Evolutionary conservation across 176 grass and related monocot species (phyloP).

Genomic region (Elymus sibiricus): DNA sequence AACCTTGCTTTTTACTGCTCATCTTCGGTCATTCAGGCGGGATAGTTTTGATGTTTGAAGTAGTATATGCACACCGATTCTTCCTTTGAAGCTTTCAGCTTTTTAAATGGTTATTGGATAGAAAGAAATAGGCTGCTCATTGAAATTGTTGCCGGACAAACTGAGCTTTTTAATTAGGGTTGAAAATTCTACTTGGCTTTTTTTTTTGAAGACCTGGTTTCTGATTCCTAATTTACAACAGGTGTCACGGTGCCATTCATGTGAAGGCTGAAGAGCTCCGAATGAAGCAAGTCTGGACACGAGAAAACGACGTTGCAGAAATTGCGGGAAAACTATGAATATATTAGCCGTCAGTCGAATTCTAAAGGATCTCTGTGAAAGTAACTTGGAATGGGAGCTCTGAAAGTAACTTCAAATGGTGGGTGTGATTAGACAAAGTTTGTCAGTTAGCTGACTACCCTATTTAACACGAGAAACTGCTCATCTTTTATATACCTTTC

Average conservation of each 20-base stretch:
- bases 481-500: not conserved
- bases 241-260: not conserved
- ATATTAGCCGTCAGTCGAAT: constrained; percentile 35
- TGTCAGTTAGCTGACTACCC: constrained; percentile 15
- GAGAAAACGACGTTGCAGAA: constrained; percentile 24
- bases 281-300: constrained; percentile 20
- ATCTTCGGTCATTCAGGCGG: not conserved
- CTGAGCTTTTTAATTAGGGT: not conserved
- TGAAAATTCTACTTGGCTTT: not conserved
- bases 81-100: not conserved
- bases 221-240: not conserved
- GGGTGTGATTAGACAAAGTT: not conserved
- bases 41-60: not conserved
- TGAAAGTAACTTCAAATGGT: not conserved
- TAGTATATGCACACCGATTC: not conserved
- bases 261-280: not conserved
- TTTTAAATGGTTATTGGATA: not conserved
- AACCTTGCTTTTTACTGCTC: not conserved
- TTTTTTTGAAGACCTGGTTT: not conserved
- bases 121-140: not conserved
- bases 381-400: constrained; percentile 1
- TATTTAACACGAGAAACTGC: not conserved
- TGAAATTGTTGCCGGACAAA: not conserved
- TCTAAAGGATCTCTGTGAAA: constrained; percentile 19
- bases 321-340: constrained; percentile 1